phyloP scores from a whole-genome alignment of 768 basidiomycete species.

The Steccherinum ochraceum region DNA sequence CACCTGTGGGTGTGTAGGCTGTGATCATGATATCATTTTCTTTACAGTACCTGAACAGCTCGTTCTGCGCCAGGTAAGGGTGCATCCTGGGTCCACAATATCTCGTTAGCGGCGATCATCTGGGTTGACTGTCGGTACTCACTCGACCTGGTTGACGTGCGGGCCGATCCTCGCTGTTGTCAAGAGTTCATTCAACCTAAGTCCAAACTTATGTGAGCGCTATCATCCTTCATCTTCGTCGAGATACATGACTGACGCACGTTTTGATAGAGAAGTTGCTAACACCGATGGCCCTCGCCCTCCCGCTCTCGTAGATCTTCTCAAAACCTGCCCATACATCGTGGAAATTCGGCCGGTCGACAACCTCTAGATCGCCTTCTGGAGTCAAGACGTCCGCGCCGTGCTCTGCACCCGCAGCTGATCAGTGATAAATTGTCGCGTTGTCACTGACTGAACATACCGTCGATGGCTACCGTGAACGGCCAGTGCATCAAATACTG shows the following conservation, averaged over 20 bases:
- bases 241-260: constrained; percentile 25
- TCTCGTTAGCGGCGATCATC: no score
- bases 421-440: background rate
- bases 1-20: no score
- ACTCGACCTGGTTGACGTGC: constrained; percentile 32
- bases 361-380: constrained; percentile 29
- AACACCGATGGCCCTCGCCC: constrained; percentile 47
- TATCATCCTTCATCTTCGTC: background rate
- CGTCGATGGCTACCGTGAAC: constrained; percentile 27
- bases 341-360: constrained; percentile 25
- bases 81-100: no score
- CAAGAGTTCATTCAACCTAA: constrained; percentile 22
- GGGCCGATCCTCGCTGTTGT: constrained; percentile 26
- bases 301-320: constrained; percentile 38
- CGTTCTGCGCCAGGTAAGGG: no score
- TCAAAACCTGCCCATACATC: constrained; percentile 48
- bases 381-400: constrained; percentile 20
- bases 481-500: constrained; percentile 51
- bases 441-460: constrained; percentile 20
- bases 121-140: no score
- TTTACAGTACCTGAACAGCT: no score
- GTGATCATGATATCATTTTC: no score
- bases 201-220: background rate
- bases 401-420: constrained; percentile 1
- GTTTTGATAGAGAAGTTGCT: constrained; percentile 57